Evolutionary conservation across 441 rosid species (phyloP).

Genomic region (Viola pubescens): DNA sequence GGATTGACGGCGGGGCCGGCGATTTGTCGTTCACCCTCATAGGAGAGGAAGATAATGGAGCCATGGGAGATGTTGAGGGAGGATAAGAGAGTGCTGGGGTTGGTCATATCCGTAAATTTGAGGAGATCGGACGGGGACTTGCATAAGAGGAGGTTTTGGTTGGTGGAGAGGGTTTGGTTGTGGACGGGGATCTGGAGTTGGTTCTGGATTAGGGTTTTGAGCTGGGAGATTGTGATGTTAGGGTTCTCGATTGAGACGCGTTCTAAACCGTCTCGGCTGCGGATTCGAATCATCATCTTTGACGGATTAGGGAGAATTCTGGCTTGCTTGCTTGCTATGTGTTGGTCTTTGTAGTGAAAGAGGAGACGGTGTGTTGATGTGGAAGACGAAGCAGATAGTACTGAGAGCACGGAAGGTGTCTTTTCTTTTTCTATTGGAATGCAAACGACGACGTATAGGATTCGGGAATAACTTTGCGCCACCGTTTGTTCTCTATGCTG

Average conservation of each 20-base stretch:
- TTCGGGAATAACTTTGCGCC: too few relatives aligned
- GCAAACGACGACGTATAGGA: too few relatives aligned
- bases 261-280: conserved; percentile 95
- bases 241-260: conserved; percentile 54
- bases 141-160: conserved; percentile 64
- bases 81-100: conserved; percentile 46
- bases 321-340: background rate
- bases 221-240: conserved; percentile 47
- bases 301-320: background rate
- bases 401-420: too few relatives aligned
- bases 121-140: conserved; percentile 51
- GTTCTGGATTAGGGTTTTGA: conserved; percentile 65
- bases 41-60: conserved; percentile 61
- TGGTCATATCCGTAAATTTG: conserved; percentile 59
- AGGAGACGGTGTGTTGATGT: too few relatives aligned
- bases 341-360: too few relatives aligned
- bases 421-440: too few relatives aligned
- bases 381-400: too few relatives aligned
- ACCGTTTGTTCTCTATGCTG: too few relatives aligned
- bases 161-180: conserved; percentile 74
- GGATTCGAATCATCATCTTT: conserved; percentile 76
- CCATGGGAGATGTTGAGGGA: conserved; percentile 64
- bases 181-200: conserved; percentile 77
- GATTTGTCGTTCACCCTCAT: conserved; percentile 72
- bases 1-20: conserved; percentile 65